These are phyloP conservation scores for Diplodia seriata DNA, from an alignment of 2,329 filamentous ascomycete genomes.

Conservation along the genomic window DNA sequence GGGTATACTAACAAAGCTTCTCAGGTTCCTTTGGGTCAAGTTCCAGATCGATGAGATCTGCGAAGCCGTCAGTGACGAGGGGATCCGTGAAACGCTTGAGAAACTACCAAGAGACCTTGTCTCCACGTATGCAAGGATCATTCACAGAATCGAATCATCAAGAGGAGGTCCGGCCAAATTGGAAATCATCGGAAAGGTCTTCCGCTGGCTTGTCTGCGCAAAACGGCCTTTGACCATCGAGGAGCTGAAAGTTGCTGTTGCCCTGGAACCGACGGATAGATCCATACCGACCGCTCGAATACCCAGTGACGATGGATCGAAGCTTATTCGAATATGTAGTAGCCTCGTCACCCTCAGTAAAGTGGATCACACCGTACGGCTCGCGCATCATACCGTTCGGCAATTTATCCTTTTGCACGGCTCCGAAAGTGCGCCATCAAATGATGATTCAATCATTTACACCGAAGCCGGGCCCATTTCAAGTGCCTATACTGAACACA, in stretches of 20 bases:
- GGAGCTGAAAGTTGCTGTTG: slow-evolving; percentile 39
- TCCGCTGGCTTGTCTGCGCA: slow-evolving; percentile 36
- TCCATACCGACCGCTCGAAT: slow-evolving; percentile 33
- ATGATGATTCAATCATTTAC: background rate
- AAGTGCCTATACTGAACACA: background rate
- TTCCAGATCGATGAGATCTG: slow-evolving; percentile 43
- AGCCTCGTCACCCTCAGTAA: slow-evolving; percentile 34
- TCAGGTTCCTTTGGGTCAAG: slow-evolving; percentile 45
- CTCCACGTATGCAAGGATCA: slow-evolving; percentile 40
- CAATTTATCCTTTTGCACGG: slow-evolving; percentile 32
- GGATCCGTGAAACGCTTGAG: slow-evolving; percentile 38
- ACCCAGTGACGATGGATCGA: slow-evolving; percentile 10
- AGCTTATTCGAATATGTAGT: slow-evolving; percentile 33
- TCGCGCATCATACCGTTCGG: slow-evolving; percentile 37
- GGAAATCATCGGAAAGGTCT: slow-evolving; percentile 33
- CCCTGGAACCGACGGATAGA: slow-evolving; percentile 33
- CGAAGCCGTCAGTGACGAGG: slow-evolving; percentile 39
- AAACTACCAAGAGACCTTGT: slow-evolving; percentile 40
- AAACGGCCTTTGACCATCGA: slow-evolving; percentile 35
- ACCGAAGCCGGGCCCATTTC: background rate
- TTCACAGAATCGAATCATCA: slow-evolving; percentile 27
- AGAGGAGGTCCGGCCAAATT: slow-evolving; percentile 29
- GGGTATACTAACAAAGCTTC: background rate
- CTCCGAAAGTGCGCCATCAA: background rate
- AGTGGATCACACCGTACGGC: slow-evolving; percentile 30